Evolutionary conservation across 2,329 filamentous ascomycete genomes (phyloP).

Genomic region (Coleophoma cylindrospora): DNA sequence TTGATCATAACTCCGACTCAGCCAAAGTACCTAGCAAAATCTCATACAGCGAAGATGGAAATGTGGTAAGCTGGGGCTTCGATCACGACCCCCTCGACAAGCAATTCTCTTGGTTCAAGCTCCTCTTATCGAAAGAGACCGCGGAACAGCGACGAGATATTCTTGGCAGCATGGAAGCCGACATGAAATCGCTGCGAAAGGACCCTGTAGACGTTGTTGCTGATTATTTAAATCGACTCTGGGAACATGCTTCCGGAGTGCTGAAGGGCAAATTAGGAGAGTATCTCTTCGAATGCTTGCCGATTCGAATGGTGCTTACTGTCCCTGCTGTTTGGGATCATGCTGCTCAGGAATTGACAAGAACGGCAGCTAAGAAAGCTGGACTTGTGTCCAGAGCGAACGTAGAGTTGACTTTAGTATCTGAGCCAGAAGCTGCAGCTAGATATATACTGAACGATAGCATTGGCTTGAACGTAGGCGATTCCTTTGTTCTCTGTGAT

Average conservation of each 20-base stretch:
- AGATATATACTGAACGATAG: background rate
- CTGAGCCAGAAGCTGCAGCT: background rate
- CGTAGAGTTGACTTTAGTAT: background rate
- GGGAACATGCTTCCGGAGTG: conserved; percentile 1
- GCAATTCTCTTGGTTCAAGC: conserved; percentile 5
- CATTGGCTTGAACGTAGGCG: background rate
- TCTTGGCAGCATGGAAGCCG: background rate
- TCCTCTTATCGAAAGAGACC: conserved; percentile 1
- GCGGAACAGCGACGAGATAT: background rate
- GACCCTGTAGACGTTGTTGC: conserved; percentile 6
- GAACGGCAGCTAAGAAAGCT: conserved; percentile 40
- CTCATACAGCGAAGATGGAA: background rate
- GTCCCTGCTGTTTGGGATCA: conserved; percentile 7
- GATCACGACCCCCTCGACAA: background rate
- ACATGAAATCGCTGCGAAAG: background rate
- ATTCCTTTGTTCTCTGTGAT: background rate
- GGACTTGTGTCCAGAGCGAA: background rate
- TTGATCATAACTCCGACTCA: background rate
- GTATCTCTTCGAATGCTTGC: conserved; percentile 1
- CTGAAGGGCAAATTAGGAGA: conserved; percentile 1
- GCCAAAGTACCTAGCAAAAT: conserved; percentile 5
- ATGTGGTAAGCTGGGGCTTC: conserved; percentile 5
- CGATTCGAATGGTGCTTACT: conserved; percentile 3
- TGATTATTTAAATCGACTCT: conserved; percentile 5
- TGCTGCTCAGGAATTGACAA: conserved; percentile 36